phyloP scores from a whole-genome alignment of 164 flowering plant species.

The Stephania yunnanensis region DNA sequence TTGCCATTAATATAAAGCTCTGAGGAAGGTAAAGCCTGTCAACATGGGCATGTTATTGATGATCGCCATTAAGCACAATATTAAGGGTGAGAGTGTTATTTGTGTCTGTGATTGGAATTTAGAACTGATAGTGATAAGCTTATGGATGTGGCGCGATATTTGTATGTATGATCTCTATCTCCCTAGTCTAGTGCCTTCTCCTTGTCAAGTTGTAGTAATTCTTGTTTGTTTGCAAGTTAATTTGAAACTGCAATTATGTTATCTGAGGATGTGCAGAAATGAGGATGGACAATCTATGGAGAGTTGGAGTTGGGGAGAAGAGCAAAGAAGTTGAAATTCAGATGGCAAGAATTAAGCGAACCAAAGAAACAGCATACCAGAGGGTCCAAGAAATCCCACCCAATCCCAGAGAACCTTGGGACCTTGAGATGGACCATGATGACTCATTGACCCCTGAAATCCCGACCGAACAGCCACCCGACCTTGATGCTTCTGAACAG shows the following conservation, averaged over 20 bases:
- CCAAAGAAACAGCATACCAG: conserved; percentile 58
- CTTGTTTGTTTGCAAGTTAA: not conserved
- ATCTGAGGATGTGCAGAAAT: conserved; percentile 58
- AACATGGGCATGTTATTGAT: not conserved
- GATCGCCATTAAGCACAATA: too few relatives aligned
- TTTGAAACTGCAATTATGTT: conserved; percentile 1
- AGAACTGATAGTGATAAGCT: not conserved
- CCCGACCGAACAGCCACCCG: conserved; percentile 69
- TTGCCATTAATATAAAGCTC: not conserved
- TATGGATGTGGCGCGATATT: not conserved
- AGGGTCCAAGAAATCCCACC: conserved; percentile 51
- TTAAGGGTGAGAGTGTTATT: not conserved
- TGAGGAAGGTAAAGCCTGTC: not conserved
- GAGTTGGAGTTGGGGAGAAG: conserved; percentile 59
- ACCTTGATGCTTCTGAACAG: conserved; percentile 37
- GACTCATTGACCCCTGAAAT: conserved; percentile 78
- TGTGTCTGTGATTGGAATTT: not conserved
- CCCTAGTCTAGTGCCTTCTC: not conserved
- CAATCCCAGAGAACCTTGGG: conserved; percentile 94
- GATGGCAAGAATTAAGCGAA: conserved; percentile 59
- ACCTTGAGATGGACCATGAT: conserved; percentile 89
- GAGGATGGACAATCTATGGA: conserved; percentile 40
- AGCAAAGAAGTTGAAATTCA: conserved; percentile 90
- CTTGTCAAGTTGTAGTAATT: not conserved
- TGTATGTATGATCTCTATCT: too few relatives aligned